Evolutionary conservation across 257 asterid genomes (phyloP), one percentile per base, ranked within the genome.

Genomic region (Mentha longifolia): DNA sequence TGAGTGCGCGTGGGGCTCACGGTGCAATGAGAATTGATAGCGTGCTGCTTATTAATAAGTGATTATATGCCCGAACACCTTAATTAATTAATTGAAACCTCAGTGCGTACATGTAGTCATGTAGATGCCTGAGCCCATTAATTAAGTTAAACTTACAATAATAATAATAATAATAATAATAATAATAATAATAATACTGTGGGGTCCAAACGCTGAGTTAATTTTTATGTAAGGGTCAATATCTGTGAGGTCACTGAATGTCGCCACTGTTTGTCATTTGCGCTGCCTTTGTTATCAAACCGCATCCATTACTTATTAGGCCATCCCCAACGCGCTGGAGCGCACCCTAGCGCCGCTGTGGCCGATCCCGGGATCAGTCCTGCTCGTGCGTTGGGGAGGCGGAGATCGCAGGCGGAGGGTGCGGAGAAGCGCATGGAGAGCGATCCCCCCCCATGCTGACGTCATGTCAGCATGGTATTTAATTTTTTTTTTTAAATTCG

Each of bases 21-120:
- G n/a, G n/a, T n/a, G n/a, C n/a, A 70, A 59, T 70, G 41, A 17
- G 16, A 46, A 2, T 45, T 46, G 43, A 70, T 45, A 59, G 37
- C 75, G 75, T 70, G 59, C 16, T 58, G 58, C 25, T 22, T 22
- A 22, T 22, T 22, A 22, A 22, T 22, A 22, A 22, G 2, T 22
- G 25, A 22, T 22, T 22, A 22, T 22, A 22, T 22, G 25, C 25
- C 25, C 25, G 25, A 22, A 22, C 25, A 1, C 25, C 30, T 49
- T 17, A 54, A 42, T 12, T 17, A 54, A 42, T 12, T 20, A 62
- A 20, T 1, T 10, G 12, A 41, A 41, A 41, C 6, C 12, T 45
- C 10, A 33, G 19, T 43, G 70, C 58, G 46, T 25, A 12, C 35
- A 55, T 7, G 35, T 51, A 20, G 61, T 4, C 35, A 55, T 7